Evolutionary conservation across 345 rosid genomes (phyloP).

Genomic region (Murraya koenigii): DNA sequence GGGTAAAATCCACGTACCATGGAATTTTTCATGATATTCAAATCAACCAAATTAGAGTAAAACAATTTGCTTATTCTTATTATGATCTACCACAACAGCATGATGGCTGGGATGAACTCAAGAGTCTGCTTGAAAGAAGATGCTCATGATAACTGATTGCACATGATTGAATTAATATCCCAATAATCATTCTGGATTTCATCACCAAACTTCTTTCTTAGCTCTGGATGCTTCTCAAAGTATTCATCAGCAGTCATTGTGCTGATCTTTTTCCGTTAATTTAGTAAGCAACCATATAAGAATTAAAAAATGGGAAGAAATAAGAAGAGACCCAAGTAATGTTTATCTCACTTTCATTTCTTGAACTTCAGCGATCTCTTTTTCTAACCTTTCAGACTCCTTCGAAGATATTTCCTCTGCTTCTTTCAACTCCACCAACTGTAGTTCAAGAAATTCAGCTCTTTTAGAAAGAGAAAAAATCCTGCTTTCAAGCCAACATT

Average conservation of each 20-base stretch:
- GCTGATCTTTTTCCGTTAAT: constrained; percentile 71
- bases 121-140: not conserved
- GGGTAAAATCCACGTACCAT: not conserved
- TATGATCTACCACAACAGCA: not conserved
- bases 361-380: constrained; percentile 79
- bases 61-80: not conserved
- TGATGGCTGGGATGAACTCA: not conserved
- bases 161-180: constrained; percentile 41
- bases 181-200: constrained; percentile 87
- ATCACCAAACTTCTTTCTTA: constrained; percentile 86
- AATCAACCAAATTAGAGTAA: not conserved
- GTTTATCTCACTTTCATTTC: constrained; percentile 59
- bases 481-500: too few species aligned
- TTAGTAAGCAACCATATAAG: constrained; percentile 7
- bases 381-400: constrained; percentile 72
- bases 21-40: not conserved
- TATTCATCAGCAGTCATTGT: constrained; percentile 95
- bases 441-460: constrained; percentile 7
- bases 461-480: not conserved
- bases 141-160: not conserved
- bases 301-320: not conserved
- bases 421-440: constrained; percentile 82
- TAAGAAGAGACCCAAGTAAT: not conserved
- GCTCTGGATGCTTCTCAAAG: constrained; percentile 86
- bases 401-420: constrained; percentile 74